Conservation (phyloP, 257 asterid genomes). For the Gynochthodes officinalis region DNA sequence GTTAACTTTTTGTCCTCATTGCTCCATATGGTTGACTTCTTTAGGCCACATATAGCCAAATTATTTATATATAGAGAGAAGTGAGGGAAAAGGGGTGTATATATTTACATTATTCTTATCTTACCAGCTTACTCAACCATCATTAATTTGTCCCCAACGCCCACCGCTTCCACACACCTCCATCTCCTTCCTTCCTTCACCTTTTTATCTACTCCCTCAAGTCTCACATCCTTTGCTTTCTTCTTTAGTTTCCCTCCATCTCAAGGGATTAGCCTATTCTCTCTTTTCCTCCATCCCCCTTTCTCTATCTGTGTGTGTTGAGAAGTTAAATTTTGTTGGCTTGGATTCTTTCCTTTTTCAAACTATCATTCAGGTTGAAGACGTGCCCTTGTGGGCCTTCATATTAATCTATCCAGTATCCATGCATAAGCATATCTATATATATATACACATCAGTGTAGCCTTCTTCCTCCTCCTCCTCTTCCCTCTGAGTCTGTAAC, state of each 20-base stretch:
- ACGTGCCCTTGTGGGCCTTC: constrained; percentile 1
- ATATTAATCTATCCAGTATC: neutral
- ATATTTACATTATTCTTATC: constrained; percentile 14
- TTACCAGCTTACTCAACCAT: constrained; percentile 15
- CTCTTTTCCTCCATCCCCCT: constrained; percentile 17
- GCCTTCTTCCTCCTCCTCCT: too few relatives aligned
- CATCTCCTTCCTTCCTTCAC: neutral
- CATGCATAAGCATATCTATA: neutral
- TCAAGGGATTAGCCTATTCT: constrained; percentile 54
- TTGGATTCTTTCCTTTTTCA: neutral
- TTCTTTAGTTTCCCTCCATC: constrained; percentile 46
- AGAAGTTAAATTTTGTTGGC: neutral
- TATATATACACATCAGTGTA: neutral
- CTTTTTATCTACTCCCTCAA: constrained; percentile 17
- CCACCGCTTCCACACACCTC: neutral
- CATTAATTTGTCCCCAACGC: too few relatives aligned
- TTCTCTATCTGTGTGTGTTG: neutral
- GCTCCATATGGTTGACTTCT: too few relatives aligned
- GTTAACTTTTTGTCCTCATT: too few relatives aligned
- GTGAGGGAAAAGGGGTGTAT: too few relatives aligned
- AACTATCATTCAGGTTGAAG: neutral
- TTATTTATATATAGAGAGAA: too few relatives aligned
- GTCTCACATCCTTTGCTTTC: constrained; percentile 37
- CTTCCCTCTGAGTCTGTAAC: too few relatives aligned
- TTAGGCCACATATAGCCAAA: too few relatives aligned